Base-by-base conservation (phyloP, 208 protist species). In the Sergeia podlipaevii region DNA sequence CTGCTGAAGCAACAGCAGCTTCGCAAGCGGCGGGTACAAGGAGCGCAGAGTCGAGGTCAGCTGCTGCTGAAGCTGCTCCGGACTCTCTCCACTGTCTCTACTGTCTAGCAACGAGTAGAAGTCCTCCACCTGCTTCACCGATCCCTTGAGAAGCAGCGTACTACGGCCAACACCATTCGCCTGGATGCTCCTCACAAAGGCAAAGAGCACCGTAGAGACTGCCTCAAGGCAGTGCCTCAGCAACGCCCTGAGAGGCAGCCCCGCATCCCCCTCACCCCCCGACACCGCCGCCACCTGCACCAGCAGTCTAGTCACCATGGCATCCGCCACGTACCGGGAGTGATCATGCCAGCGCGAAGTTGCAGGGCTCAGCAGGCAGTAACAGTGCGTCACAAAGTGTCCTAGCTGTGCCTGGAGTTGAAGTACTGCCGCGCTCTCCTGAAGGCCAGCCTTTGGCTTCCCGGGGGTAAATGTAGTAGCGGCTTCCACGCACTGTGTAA, bases 1-100 rank as follows among this genome's bases (percentile, higher is more conserved):
- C 29, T 65, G 72, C 39, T 79, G 72, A 23, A 79, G 39, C 0
- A 79, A 49, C 15, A 79, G 52, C 34, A 74, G 54, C 17, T 51
- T 54, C 15, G 65, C 32, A 26, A 74, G 21, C 2, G 66, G 24
- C 17, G 57, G 65, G 17, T 61, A 58, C 20, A 79, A 45, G 27
- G 65, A 60, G 23, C 42, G 34, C 7, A 79, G 58, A 17, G 69
- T 30, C 4, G 44, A n/a, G 20, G 46, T n/a, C 26, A 59, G 57
- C 29, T 67, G 53, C 20, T 49, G 38, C 45, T 43, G 24, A 28
- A 58, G 36, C 11, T 41, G 48, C n/a, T 58, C 51, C 0, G 4
- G 3, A 18, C 34, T 17, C 15, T 51, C 47, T 4, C 41, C 44
- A n/a, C 51, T 32, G 8, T 46, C 18, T 18, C 17, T 23, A 4